Evolutionary conservation across 352 stramenopile species (phyloP), one percentile per base, ranked within the genome.

Genomic region (Phytopythium delawarense): DNA sequence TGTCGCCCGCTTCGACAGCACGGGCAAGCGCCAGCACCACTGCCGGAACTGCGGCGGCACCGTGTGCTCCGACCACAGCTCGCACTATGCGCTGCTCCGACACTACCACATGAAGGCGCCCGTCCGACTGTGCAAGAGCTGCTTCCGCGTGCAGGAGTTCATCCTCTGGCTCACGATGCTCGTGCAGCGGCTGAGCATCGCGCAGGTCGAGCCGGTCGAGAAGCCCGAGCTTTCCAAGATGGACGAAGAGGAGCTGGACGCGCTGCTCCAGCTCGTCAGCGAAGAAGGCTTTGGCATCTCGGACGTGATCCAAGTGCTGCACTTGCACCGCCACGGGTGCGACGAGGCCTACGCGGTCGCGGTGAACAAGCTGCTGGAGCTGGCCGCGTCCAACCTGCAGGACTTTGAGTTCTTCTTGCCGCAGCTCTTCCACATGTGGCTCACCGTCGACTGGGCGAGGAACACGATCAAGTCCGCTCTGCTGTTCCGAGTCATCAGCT

Each of bases 371-470:
- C 63, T 94, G 28, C 65, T 94, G 60, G 77, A 87, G 57, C 67
- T 92, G 21, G 75, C 82, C 45, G 62, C 67, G 13, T 69, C 72
- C 16, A 89, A 89, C 59, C 45, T 94, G 44, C 65, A 80, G 12
- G 84, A 94, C 65, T 94, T 94, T 42, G 84, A 94, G 66, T 94
- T 94, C 49, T 94, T 94, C 65, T 51, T 94, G 55, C 84, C 84
- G 8, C 82, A 94, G 61, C 69, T 94, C 46, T 94, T 92, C 62
- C 84, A 94, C 55, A 79, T 92, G 71, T 94, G 84, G 84, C 70
- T 91, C 48, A 90, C 84, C 2, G 79, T 91, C 46, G 83, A 92
- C 72, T 91, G 79, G 75, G 75, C 74, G 2, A 75, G 66, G 42
- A 91, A 92, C 63, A 88, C 74, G 37, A 78, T 89, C 53, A 94